These are phyloP conservation scores for Toxoplasma gondii DNA, from an alignment of 169 alveolate genomes.

Conservation along the genomic window DNA sequence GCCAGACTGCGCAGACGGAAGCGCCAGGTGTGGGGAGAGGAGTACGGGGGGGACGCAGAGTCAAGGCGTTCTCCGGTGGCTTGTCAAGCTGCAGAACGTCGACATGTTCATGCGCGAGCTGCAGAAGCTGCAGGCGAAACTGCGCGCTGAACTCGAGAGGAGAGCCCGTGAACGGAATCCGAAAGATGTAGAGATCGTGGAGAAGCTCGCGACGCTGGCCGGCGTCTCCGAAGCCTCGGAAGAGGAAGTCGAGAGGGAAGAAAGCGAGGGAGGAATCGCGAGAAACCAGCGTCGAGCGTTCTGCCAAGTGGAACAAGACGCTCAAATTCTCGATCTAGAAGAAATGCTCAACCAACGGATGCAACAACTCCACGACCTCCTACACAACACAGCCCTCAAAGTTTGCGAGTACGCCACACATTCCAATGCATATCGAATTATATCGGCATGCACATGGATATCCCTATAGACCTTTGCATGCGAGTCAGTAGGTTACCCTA, in stretches of 20 bases:
- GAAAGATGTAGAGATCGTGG: conserved; percentile 26
- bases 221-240: not conserved
- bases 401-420: not conserved
- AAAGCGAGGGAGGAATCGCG: not conserved
- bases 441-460: not conserved
- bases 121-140: conserved; percentile 40
- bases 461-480: not conserved
- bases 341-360: not conserved
- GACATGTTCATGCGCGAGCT: conserved; percentile 43
- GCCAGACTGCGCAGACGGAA: too few species aligned
- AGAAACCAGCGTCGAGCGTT: not conserved
- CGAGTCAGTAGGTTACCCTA: not conserved
- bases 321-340: not conserved
- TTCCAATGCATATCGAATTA: not conserved
- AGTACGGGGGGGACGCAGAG: not conserved
- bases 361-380: not conserved
- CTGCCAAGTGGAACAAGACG: not conserved
- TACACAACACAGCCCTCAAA: conserved; percentile 4
- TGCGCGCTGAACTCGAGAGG: conserved; percentile 13
- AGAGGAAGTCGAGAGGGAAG: not conserved
- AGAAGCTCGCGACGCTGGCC: conserved; percentile 1
- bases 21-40: too few species aligned
- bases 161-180: conserved; percentile 16
- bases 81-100: conserved; percentile 51
- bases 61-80: conserved; percentile 60